A percentile compares a stretch with the other conserved stretches of the same genome.
Evolutionary conservation across 192 early-diverging fungal genomes (phyloP).

Genomic region (Blastocladiella britannica): DNA sequence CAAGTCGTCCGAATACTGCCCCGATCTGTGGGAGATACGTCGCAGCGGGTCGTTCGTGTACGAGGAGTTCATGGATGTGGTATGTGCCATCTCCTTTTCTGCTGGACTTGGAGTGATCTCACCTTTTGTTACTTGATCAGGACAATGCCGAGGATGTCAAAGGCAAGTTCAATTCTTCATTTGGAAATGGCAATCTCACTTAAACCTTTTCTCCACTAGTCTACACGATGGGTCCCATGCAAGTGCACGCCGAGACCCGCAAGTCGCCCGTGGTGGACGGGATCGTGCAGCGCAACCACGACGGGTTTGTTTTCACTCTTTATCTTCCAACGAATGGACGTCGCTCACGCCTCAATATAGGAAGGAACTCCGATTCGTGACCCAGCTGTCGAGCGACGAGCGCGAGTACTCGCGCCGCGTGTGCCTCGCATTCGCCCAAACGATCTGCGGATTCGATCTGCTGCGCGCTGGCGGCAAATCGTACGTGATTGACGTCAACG

Average conservation of each 20-base stretch:
- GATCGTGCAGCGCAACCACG: slow-evolving; percentile 77
- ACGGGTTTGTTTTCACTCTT: no score
- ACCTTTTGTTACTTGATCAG: no score
- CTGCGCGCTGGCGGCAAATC: slow-evolving; percentile 60
- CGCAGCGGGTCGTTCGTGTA: slow-evolving; percentile 71
- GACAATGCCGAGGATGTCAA: slow-evolving; percentile 95
- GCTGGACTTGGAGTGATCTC: no score
- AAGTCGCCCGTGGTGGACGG: slow-evolving; percentile 95
- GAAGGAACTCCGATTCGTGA: slow-evolving; percentile 88
- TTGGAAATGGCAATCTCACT: no score
- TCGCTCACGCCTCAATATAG: no score
- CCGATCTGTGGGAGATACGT: slow-evolving; percentile 41
- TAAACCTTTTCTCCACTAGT: no score
- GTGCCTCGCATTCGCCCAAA: slow-evolving; percentile 68
- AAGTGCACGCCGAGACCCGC: slow-evolving; percentile 85
- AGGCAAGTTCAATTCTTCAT: no score
- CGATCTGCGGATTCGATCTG: slow-evolving; percentile 87
- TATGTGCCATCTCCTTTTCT: no score
- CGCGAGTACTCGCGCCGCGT: slow-evolving; percentile 52
- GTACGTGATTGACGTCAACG: slow-evolving; percentile 94
- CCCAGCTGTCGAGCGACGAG: slow-evolving; percentile 57
- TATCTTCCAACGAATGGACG: no score
- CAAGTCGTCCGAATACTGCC: slow-evolving; percentile 79
- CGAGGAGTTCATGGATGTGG: slow-evolving; percentile 81
- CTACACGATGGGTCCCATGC: slow-evolving; percentile 78